Evolutionary conservation across 1,139 yeast genomes (phyloP), one percentile per base, ranked within the genome.

Genomic region (Magnusiomyces suaveolens): DNA sequence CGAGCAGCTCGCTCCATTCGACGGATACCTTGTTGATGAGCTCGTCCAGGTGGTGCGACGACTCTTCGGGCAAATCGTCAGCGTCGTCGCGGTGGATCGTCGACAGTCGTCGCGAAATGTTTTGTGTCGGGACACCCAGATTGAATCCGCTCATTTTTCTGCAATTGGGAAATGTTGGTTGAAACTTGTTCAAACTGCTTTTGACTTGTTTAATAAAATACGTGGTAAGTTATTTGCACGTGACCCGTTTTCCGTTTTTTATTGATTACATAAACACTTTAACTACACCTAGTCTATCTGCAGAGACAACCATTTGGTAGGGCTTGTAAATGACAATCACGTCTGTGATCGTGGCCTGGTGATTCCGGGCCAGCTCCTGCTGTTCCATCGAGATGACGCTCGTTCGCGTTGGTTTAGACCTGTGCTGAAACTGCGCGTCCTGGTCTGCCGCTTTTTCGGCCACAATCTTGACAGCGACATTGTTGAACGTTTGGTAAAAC

Each of bases 231-330:
- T 29, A 12, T 29, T 12, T 12, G 6, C 36, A 29, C 36, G 36
- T 29, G 36, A 29, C 12, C 6, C 36, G 12, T n/a, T n/a, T n/a
- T n/a, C 36, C 6, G 12, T 12, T 29, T 8, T 29, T 12, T 29
- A 12, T 29, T 12, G 36, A 23, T 41, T 65, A 80, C 63, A 75
- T 77, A 66, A 77, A 82, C 1, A 85, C 76, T 63, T 79, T 80
- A 43, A 85, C 73, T 6, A 71, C 71, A 0, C 94, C 94, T 49
- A 78, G 72, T 52, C 87, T 66, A 62, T 84, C 92, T 1, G 73
- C 87, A 0, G 84, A 74, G 1, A 85, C 70, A 4, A 84, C 66
- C 82, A 84, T 77, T 50, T 77, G 79, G 60, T 75, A 81, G 0
- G 92, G 90, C 20, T 68, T 66, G 12, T 70, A 62, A 21, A 80